Evolutionary conservation across 352 stramenopile species (phyloP), one percentile per base, ranked within the genome.

Genomic region (Blastocystis sp.): DNA sequence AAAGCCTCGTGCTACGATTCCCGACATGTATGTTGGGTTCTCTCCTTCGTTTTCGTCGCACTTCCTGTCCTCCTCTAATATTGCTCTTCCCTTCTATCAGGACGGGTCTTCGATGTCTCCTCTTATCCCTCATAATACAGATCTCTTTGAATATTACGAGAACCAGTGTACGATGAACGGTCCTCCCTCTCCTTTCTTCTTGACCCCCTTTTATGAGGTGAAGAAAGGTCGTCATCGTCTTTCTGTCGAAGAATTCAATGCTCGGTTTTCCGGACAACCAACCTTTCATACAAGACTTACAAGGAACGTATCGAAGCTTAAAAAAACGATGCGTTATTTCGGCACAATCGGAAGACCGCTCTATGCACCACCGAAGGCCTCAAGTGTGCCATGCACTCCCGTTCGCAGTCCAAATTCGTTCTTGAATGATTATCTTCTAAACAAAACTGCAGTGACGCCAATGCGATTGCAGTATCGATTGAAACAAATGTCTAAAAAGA

Each of bases 391-490:
- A 18, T 84, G 73, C 56, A 84, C 73, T 6, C 73, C 73, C 1
- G 20, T 84, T 39, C 43, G 47, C 26, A 47, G 29, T 15, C 15
- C 8, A 11, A 55, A 77, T 26, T 34, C 43, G 9, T 34, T 34
- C 20, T n/a, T 15, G 13, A 23, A 23, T 20, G 45, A 13, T 15
- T 37, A 53, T 13, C 20, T 37, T 59, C 29, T 77, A 18, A 37
- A 77, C 26, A 20, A 55, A 23, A n/a, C 18, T 18, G 56, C 34
- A 20, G 34, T 53, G 11, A 84, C 73, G 6, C 73, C 73, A n/a
- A 84, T 84, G 73, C 73, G 73, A 47, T 50, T 84, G n/a, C 73
- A 84, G 50, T 84, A 84, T 45, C 73, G 73, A 41, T 43, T 84
- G 50, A 84, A 84, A 43, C 70, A 80, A 84, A 43, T 68, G 23